Evolutionary conservation across 768 basidiomycete genomes (phyloP).

Genomic region (Suillus discolor): DNA sequence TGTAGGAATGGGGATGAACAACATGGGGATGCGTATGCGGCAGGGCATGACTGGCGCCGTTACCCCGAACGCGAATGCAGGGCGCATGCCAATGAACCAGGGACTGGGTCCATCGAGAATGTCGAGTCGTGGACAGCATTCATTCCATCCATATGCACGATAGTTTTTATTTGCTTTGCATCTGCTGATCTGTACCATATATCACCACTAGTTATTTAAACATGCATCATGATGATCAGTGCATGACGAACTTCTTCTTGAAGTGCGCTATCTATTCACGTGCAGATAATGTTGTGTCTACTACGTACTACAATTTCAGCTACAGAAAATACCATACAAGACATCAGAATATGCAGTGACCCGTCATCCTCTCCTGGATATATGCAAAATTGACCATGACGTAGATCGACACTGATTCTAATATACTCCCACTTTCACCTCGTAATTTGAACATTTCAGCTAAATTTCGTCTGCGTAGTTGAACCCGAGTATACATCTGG

Average conservation of each 20-base stretch:
- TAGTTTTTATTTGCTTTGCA: constrained; percentile 27
- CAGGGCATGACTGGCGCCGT: constrained; percentile 37
- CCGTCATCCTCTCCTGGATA: background rate
- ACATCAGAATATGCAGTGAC: background rate
- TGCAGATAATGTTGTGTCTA: background rate
- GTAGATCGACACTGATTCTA: background rate
- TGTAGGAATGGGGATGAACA: constrained; percentile 38
- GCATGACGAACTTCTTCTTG: background rate
- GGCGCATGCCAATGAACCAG: constrained; percentile 43
- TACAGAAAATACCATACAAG: background rate
- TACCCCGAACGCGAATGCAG: constrained; percentile 31
- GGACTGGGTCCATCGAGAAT: constrained; percentile 52
- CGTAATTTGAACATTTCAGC: constrained; percentile 4
- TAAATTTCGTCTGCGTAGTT: background rate
- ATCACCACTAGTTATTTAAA: constrained; percentile 26
- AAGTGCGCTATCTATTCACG: background rate
- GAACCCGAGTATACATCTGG: background rate
- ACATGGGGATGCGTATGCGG: constrained; percentile 39
- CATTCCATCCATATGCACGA: constrained; percentile 68
- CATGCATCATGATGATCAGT: background rate
- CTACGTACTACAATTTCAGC: background rate
- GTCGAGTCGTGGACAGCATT: constrained; percentile 56
- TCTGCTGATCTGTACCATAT: constrained; percentile 32
- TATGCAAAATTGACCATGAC: background rate
- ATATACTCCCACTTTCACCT: constrained; percentile 17